Evolutionary conservation across 148 eudicot species (phyloP).

Genomic region (Polygonum aviculare): DNA sequence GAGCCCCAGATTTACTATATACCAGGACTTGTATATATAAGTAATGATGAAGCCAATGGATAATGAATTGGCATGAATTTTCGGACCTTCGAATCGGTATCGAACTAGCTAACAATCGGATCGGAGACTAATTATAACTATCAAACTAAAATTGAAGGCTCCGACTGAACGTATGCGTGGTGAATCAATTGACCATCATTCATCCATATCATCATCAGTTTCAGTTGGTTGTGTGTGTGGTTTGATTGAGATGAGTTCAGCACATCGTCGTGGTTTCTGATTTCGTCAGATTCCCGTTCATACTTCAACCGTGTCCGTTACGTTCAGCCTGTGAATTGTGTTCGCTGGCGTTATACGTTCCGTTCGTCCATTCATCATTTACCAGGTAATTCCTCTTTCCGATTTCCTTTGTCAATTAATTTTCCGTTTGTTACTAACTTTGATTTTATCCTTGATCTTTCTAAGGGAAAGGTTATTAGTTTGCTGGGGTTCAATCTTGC

Average conservation of each 20-base stretch:
- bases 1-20: slow-evolving; percentile 7
- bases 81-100: slow-evolving; percentile 5
- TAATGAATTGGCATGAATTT: slow-evolving; percentile 1
- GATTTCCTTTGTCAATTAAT: not conserved
- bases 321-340: not conserved
- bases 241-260: not conserved
- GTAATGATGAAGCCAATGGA: slow-evolving; percentile 6
- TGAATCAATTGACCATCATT: slow-evolving; percentile 6
- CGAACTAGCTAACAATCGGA: slow-evolving; percentile 1
- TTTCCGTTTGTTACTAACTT: not conserved
- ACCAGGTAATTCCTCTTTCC: not conserved
- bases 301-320: not conserved
- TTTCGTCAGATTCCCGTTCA: slow-evolving; percentile 6
- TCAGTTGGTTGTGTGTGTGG: not conserved
- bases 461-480: not conserved
- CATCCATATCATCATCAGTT: not conserved
- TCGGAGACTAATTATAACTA: not conserved
- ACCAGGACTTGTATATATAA: slow-evolving; percentile 9
- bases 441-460: not conserved
- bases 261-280: slow-evolving; percentile 5
- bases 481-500: not conserved
- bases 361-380: not conserved
- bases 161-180: not conserved
- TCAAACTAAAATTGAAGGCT: slow-evolving; percentile 6
- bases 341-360: not conserved